Evolutionary conservation across 169 alveolate genomes (phyloP).

Genomic region (Cryptosporidium canis): DNA sequence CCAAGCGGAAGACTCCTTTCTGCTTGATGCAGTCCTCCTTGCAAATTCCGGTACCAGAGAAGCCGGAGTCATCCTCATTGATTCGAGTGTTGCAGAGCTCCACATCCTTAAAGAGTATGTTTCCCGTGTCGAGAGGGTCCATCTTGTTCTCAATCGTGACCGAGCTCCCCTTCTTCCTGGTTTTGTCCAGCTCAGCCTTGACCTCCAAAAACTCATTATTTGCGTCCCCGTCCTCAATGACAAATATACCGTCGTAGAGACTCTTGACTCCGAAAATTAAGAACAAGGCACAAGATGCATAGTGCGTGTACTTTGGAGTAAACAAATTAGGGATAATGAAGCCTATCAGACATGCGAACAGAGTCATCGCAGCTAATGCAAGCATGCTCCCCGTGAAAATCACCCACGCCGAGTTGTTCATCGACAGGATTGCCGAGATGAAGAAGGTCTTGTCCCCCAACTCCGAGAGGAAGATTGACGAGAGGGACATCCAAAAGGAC

Average conservation of each 20-base stretch:
- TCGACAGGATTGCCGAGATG: slow-evolving; percentile 78
- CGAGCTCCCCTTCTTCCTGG: neutral
- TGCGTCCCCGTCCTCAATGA: slow-evolving; percentile 38
- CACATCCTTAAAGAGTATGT: slow-evolving; percentile 27
- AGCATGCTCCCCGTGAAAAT: slow-evolving; percentile 77
- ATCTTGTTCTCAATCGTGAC: neutral
- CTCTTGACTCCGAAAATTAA: slow-evolving; percentile 71
- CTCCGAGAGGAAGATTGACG: slow-evolving; percentile 79
- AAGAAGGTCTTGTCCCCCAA: slow-evolving; percentile 84
- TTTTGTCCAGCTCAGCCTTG: slow-evolving; percentile 41
- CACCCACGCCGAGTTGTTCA: slow-evolving; percentile 75
- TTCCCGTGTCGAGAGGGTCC: slow-evolving; percentile 15
- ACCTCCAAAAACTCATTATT: slow-evolving; percentile 56
- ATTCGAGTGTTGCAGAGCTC: slow-evolving; percentile 2
- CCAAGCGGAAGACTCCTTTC: neutral
- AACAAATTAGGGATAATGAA: slow-evolving; percentile 69
- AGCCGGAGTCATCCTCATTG: neutral
- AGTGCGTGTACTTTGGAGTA: slow-evolving; percentile 67
- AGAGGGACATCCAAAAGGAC: slow-evolving; percentile 65
- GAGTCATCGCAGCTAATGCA: slow-evolving; percentile 80
- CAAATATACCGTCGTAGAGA: slow-evolving; percentile 73
- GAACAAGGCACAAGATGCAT: slow-evolving; percentile 72
- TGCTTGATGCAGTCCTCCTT: neutral
- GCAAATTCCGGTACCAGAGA: neutral
- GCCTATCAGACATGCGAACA: slow-evolving; percentile 77